These are phyloP conservation scores for Saitozyma podzolica DNA, from an alignment of 768 basidiomycete genomes.

Conservation along the genomic window DNA sequence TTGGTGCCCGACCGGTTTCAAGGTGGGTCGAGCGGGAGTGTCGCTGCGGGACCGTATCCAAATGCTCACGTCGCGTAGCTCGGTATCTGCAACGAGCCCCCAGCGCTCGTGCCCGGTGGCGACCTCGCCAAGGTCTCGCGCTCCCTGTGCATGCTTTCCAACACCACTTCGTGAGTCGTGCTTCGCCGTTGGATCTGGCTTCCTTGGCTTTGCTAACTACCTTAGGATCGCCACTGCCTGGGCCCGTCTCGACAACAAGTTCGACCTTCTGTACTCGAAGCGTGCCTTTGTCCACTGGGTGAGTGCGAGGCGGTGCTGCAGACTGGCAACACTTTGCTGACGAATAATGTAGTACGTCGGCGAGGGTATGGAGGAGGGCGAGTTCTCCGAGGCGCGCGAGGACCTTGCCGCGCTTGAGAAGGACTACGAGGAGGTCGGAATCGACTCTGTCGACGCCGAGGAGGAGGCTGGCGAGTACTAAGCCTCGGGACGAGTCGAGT, in stretches of 20 bases:
- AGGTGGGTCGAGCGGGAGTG: constrained; percentile 54
- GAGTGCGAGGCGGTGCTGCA: constrained; percentile 52
- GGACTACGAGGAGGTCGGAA: constrained; percentile 56
- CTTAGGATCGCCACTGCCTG: constrained; percentile 87
- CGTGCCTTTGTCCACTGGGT: constrained; percentile 56
- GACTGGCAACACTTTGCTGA: constrained; percentile 55
- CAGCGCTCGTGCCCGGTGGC: constrained; percentile 86
- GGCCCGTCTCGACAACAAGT: constrained; percentile 93
- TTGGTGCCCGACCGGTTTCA: constrained; percentile 89
- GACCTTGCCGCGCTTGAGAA: constrained; percentile 97
- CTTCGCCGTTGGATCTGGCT: not conserved
- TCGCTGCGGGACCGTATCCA: not conserved
- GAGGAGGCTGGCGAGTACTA: constrained; percentile 54
- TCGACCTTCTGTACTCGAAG: constrained; percentile 94
- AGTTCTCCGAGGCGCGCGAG: constrained; percentile 97
- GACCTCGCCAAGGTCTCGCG: constrained; percentile 92
- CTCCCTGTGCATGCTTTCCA: constrained; percentile 96
- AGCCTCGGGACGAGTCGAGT: not conserved
- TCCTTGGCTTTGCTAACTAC: constrained; percentile 53
- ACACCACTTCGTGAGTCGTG: constrained; percentile 54
- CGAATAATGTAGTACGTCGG: constrained; percentile 74
- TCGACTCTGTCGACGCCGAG: constrained; percentile 53
- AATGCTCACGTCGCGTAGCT: constrained; percentile 56
- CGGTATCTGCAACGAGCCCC: constrained; percentile 95
- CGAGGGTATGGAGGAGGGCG: constrained; percentile 99